These are phyloP conservation scores for Penicillium sp. DNA, from an alignment of 2,329 filamentous ascomycete genomes.

Conservation along the genomic window DNA sequence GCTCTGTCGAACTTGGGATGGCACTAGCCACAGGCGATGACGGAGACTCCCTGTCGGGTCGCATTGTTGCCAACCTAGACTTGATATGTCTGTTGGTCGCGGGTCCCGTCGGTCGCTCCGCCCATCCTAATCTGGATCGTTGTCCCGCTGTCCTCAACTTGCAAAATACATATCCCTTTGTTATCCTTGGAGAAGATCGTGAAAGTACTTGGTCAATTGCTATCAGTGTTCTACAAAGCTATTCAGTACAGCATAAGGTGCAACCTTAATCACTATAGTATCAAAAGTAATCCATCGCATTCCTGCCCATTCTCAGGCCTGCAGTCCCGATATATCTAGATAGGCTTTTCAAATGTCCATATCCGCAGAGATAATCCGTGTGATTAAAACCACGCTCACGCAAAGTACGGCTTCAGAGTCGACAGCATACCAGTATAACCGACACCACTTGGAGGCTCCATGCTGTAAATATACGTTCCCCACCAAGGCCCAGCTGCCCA, in stretches of 20 bases:
- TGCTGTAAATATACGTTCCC: slow-evolving; percentile 55
- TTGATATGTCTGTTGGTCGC: too few species aligned
- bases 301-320: too few species aligned
- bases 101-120: too few species aligned
- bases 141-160: background rate
- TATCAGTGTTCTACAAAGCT: background rate
- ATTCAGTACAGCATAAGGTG: background rate
- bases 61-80: slow-evolving; percentile 6
- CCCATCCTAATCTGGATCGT: background rate
- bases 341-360: background rate
- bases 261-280: too few species aligned
- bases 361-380: too few species aligned
- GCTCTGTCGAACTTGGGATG: background rate
- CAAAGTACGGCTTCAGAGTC: slow-evolving; percentile 34
- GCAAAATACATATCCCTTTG: too few species aligned
- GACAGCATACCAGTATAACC: slow-evolving; percentile 49
- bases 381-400: background rate
- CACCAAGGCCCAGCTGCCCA: slow-evolving; percentile 63
- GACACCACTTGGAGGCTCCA: slow-evolving; percentile 57
- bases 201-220: background rate
- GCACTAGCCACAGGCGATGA: slow-evolving; percentile 4
- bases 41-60: background rate
- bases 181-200: background rate
- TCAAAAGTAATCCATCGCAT: background rate
- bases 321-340: too few species aligned